These are phyloP conservation scores for Lactarius pseudohatsudake DNA, from an alignment of 768 basidiomycete genomes.

Conservation along the genomic window DNA sequence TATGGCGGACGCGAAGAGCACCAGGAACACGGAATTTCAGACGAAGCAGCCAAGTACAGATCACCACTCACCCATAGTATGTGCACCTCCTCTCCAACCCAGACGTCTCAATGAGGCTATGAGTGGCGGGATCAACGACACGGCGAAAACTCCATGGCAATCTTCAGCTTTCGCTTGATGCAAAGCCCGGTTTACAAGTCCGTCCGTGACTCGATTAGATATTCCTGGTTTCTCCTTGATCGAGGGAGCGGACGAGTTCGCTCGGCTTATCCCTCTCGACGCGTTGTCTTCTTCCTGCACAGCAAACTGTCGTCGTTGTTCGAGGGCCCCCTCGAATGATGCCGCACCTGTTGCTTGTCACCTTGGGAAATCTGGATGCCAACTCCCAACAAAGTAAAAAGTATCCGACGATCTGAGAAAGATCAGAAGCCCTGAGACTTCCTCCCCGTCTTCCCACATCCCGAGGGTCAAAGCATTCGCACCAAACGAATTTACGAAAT, in stretches of 20 bases:
- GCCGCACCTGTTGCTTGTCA: background rate
- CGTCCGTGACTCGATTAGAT: slow-evolving; percentile 2
- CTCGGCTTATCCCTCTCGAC: background rate
- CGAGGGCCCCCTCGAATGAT: background rate
- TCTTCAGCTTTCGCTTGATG: slow-evolving; percentile 24
- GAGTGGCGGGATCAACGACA: background rate
- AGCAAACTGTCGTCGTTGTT: slow-evolving; percentile 9
- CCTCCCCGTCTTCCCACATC: slow-evolving; percentile 5
- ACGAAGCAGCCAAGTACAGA: background rate
- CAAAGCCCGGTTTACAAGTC: background rate
- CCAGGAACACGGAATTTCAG: slow-evolving; percentile 21
- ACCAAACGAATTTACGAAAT: background rate
- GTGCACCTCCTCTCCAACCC: background rate
- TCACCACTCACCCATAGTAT: background rate
- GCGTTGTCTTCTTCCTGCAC: slow-evolving; percentile 4
- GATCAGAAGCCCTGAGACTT: slow-evolving; percentile 2
- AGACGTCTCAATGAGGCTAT: slow-evolving; percentile 2
- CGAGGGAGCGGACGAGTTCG: background rate
- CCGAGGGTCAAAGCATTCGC: slow-evolving; percentile 7
- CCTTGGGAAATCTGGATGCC: background rate
- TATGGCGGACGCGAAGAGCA: slow-evolving; percentile 1
- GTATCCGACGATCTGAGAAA: slow-evolving; percentile 7
- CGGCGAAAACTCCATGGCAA: background rate
- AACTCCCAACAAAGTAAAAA: background rate
- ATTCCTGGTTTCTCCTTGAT: background rate